Base-by-base conservation (phyloP, 1,284 basidiomycete genomes). In the Polyporus tsugae region DNA sequence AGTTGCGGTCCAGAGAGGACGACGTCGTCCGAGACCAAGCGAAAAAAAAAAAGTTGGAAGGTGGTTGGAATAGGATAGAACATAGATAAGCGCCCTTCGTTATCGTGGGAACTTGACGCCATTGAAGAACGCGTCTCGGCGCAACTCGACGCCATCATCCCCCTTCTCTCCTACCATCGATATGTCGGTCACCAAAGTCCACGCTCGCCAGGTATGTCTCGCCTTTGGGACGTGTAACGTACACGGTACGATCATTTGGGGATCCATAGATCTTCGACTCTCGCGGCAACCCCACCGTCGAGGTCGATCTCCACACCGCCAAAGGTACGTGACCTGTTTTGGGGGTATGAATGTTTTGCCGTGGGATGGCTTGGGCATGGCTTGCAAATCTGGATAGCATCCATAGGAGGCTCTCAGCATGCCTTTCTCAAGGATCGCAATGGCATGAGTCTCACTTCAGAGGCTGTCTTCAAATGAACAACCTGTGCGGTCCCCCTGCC, bases 241-340 rank as follows among this genome's bases (percentile, higher is more conserved):
- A 33, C 55, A 53, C 52, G 15, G 41, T 6, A 11, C n/a, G 58
- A 65, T 66, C 52, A 59, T 52, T 66, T 64, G 75, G 95, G 91
- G 95, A 95, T 88, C 59, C 67, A n/a, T 78, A 97, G 94, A 97
- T 97, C 89, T 97, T 97, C 81, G 95, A 97, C 88, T 97, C 95
- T 79, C 94, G 95, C 80, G 95, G 95, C 75, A 96, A 97, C 88
- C 95, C 95, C 76, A 96, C 95, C 78, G 95, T 98, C 82, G 95
- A 97, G 85, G 96, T 98, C 80, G 97, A 98, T 82, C 84, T 98
- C 78, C 81, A 87, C 87, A 98, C 96, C 73, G 90, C 80, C 58
- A 95, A 95, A 86, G 94, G 94, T 93, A 78, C 69, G 71, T 67
- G 65, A 58, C 62, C 66, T 58, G 66, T 60, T 41, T 46, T 41